Evolutionary conservation across 1,284 basidiomycete genomes (phyloP).

Genomic region (Apiotrichum porosum): DNA sequence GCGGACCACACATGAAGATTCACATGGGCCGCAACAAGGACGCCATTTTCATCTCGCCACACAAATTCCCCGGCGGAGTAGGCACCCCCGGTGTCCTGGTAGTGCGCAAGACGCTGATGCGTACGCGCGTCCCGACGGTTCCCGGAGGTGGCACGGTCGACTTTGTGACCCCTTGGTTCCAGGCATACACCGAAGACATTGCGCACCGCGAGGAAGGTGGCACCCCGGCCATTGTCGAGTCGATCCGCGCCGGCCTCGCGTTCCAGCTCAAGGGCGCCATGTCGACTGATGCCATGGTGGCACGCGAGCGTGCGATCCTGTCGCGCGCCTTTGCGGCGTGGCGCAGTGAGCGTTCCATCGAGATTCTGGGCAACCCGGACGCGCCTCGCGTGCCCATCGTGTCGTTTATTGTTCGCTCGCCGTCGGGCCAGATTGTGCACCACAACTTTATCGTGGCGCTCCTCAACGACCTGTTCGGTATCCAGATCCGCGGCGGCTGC

Average conservation of each 20-base stretch:
- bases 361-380: neutral
- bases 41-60: slow-evolving; percentile 13
- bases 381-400: slow-evolving; percentile 3
- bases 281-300: neutral
- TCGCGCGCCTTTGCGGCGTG: slow-evolving; percentile 1
- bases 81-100: slow-evolving; percentile 12
- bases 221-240: slow-evolving; percentile 10
- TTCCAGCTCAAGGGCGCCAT: slow-evolving; percentile 7
- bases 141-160: slow-evolving; percentile 10
- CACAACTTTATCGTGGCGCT: slow-evolving; percentile 13
- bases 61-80: slow-evolving; percentile 10
- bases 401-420: slow-evolving; percentile 1
- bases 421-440: neutral
- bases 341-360: neutral
- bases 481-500: slow-evolving; percentile 11
- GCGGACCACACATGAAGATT: neutral
- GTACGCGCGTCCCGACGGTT: neutral
- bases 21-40: slow-evolving; percentile 6
- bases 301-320: slow-evolving; percentile 1
- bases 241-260: slow-evolving; percentile 8
- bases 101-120: neutral
- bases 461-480: slow-evolving; percentile 13
- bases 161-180: neutral
- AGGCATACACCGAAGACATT: slow-evolving; percentile 1
- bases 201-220: slow-evolving; percentile 12